These are phyloP conservation scores for Hordeum vulgare DNA, from an alignment of 176 grass and related monocot genomes.

Conservation along the genomic window DNA sequence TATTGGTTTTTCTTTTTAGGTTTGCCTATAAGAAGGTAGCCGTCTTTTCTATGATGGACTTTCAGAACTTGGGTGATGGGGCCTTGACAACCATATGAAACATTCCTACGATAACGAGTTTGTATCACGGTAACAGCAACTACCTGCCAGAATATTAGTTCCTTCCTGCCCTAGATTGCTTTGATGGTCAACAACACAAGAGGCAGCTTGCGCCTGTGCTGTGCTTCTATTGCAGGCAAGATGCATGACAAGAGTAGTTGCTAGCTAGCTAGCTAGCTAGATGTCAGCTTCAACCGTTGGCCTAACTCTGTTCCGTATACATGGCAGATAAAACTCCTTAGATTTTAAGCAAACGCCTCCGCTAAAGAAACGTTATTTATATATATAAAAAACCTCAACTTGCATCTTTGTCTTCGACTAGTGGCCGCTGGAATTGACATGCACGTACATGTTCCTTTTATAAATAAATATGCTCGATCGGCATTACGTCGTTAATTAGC, in stretches of 20 bases:
- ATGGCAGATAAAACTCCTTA: slow-evolving; percentile 42
- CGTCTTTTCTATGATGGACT: not conserved
- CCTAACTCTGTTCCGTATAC: slow-evolving; percentile 62
- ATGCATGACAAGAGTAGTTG: slow-evolving; percentile 28
- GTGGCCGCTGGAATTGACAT: not conserved
- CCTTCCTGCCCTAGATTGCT: slow-evolving; percentile 35
- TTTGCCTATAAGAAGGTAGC: slow-evolving; percentile 9
- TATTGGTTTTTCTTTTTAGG: not conserved
- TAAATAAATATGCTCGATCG: too few species aligned
- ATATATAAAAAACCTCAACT: not conserved
- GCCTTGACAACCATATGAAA: slow-evolving; percentile 18
- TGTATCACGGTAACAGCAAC: slow-evolving; percentile 31
- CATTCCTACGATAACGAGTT: slow-evolving; percentile 29
- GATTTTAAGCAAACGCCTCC: slow-evolving; percentile 13
- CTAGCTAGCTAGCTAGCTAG: not conserved
- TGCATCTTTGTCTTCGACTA: not conserved
- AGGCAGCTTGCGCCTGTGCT: slow-evolving; percentile 6
- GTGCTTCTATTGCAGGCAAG: slow-evolving; percentile 38
- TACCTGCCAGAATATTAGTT: slow-evolving; percentile 25
- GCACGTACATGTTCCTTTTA: too few species aligned
- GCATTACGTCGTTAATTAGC: not conserved
- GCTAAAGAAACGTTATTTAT: not conserved
- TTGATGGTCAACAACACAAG: slow-evolving; percentile 30
- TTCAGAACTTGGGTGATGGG: slow-evolving; percentile 4
- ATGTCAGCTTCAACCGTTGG: slow-evolving; percentile 65